Evolutionary conservation across 495 filamentous ascomycete genomes (phyloP).

Genomic region (Penicillium subrubescens): DNA sequence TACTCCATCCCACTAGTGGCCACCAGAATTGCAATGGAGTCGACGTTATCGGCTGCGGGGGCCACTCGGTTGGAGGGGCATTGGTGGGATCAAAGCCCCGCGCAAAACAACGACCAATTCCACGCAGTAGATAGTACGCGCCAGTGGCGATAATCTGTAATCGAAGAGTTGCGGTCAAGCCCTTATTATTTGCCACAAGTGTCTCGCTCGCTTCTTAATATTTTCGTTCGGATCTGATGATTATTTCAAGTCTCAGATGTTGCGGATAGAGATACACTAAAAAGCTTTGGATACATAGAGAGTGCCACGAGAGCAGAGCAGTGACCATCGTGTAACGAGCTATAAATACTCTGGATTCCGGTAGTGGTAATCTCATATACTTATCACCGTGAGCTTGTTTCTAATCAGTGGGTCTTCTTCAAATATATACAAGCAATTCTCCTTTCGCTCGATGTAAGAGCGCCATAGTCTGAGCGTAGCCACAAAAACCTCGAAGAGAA

Average conservation of each 20-base stretch:
- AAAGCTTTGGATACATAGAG: slow-evolving; percentile 6
- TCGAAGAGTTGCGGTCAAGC: slow-evolving; percentile 26
- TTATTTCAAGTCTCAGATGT: neutral
- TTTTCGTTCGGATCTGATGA: neutral
- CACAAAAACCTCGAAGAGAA: no score
- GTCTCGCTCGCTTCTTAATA: neutral
- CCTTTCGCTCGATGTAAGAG: neutral
- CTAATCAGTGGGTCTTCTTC: neutral
- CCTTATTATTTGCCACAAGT: slow-evolving; percentile 19
- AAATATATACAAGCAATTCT: neutral
- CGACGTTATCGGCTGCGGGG: neutral
- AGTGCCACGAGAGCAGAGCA: neutral
- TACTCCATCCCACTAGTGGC: neutral
- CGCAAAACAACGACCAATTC: neutral
- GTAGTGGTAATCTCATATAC: neutral
- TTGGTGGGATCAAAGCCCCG: neutral
- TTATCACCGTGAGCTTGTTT: no score
- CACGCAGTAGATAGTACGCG: neutral
- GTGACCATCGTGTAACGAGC: neutral
- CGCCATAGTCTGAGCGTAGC: neutral
- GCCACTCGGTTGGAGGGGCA: neutral
- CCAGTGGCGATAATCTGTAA: neutral
- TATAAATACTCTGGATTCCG: neutral
- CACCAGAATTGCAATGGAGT: neutral
- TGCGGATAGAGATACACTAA: neutral